Evolutionary conservation across 139 green algal species (phyloP), one percentile per base, ranked within the genome.

Genomic region (Volvox reticuliferus): DNA sequence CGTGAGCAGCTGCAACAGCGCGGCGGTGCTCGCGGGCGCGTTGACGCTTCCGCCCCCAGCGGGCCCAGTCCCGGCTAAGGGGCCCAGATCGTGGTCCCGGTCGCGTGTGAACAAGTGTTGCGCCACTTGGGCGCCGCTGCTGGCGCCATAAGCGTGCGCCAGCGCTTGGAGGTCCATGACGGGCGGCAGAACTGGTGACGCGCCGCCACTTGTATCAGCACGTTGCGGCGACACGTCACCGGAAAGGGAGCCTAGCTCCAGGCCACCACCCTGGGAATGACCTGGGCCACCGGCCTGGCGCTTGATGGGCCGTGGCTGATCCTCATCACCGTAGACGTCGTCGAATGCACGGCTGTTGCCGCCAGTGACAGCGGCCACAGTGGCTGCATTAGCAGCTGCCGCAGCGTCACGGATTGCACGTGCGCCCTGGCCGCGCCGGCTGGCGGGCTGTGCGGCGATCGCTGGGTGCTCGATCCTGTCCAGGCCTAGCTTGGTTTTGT

Each of bases 401-500:
- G 24, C 73, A 37, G 17, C 68, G n/a, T 37, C 33, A 26, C 71
- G 81, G 63, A n/a, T 30, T 37, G 18, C 33, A n/a, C 33, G 55
- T 76, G 73, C 17, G 68, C 79, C 68, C 63, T 79, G 36, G 24
- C 89, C 62, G 0, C 79, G 85, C 65, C 86, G 73, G 37, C 76
- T 33, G 30, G 61, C 37, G 17, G 69, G 28, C 69, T 71, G 68
- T 6, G 83, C 83, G 5, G 83, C 85, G 68, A 24, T 61, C 1
- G 69, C 28, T 0, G 85, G 85, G 69, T 55, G 85, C 12, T 87
- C 79, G 30, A 93, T 24, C 76, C 83, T 91, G 76, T 94, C 92
- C 24, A 95, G 86, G 16, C 87, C 81, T 75, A 97, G 82, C 93
- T 97, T 96, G 62, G 63, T 82, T 87, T 96, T 97, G 92, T 97